These are phyloP conservation scores for Tanacetum coccineum DNA, from an alignment of 129 eudicot species.

Conservation along the genomic window DNA sequence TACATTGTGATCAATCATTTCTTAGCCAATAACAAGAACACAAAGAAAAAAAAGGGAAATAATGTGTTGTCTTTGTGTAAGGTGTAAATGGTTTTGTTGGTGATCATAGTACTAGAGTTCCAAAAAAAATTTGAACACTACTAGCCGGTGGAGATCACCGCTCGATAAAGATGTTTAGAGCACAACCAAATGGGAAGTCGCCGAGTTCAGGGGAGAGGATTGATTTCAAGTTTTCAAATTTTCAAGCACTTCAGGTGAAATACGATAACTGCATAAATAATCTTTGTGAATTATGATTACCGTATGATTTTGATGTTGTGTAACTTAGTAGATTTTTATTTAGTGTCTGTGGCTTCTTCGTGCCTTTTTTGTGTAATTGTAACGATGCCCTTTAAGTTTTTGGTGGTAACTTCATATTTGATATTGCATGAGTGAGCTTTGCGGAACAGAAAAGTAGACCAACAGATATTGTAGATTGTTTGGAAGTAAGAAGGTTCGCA, in stretches of 20 bases:
- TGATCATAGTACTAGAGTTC: constrained; percentile 13
- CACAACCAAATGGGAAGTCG: constrained; percentile 52
- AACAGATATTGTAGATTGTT: too few species aligned
- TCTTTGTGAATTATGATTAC: background rate
- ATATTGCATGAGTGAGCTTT: too few species aligned
- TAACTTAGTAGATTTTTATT: background rate
- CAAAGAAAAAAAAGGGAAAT: background rate
- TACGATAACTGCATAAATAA: background rate
- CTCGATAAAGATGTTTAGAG: constrained; percentile 48
- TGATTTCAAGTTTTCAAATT: constrained; percentile 74
- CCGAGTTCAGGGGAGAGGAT: constrained; percentile 46
- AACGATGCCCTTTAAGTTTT: too few species aligned
- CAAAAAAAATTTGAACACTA: background rate
- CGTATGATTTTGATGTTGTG: background rate
- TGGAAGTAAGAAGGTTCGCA: too few species aligned
- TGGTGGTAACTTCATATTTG: too few species aligned
- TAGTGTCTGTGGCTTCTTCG: constrained; percentile 3
- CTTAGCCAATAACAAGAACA: constrained; percentile 13
- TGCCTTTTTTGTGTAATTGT: background rate
- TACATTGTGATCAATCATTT: constrained; percentile 34
- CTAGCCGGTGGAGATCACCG: constrained; percentile 9
- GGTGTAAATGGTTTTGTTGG: constrained; percentile 18
- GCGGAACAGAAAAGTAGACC: too few species aligned
- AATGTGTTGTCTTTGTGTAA: background rate
- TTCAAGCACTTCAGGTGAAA: constrained; percentile 83